A percentile compares a stretch with the other conserved stretches of the same genome.
These are phyloP conservation scores for Paecilomyces sp. DNA, from an alignment of 2,329 filamentous ascomycete species.

Conservation along the genomic window DNA sequence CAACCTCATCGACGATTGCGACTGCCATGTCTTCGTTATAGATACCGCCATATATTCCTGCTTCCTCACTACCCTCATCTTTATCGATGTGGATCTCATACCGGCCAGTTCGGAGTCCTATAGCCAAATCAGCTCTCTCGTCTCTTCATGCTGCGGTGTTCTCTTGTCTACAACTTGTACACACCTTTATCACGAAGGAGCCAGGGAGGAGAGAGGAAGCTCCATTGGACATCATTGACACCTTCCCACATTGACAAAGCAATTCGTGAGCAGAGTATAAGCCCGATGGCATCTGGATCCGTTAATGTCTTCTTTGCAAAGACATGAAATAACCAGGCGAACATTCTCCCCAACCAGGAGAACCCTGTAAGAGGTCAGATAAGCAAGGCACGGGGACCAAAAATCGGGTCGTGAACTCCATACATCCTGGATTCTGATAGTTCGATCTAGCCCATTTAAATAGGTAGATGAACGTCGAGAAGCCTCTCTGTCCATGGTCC, in stretches of 20 bases:
- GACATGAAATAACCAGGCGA: neutral
- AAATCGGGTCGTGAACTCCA: neutral
- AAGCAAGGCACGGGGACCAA: neutral
- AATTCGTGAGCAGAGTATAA: neutral
- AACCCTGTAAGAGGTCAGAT: neutral
- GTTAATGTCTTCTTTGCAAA: neutral
- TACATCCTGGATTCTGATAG: neutral
- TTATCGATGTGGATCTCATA: neutral
- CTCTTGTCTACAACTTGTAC: neutral
- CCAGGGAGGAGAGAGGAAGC: neutral
- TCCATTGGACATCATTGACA: neutral
- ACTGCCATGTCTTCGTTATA: neutral
- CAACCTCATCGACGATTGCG: neutral
- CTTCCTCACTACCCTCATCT: neutral
- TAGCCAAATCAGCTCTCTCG: no score
- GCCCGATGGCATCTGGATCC: neutral
- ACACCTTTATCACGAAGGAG: neutral
- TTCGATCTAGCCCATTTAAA: neutral
- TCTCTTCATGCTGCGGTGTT: no score
- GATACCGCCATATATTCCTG: neutral
- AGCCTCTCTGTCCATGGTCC: neutral
- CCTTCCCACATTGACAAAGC: neutral
- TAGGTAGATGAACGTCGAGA: neutral
- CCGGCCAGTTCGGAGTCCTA: neutral
- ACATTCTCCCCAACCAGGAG: neutral